Conservation (phyloP, 1,284 basidiomycete species). For the Puccinia polysora region DNA sequence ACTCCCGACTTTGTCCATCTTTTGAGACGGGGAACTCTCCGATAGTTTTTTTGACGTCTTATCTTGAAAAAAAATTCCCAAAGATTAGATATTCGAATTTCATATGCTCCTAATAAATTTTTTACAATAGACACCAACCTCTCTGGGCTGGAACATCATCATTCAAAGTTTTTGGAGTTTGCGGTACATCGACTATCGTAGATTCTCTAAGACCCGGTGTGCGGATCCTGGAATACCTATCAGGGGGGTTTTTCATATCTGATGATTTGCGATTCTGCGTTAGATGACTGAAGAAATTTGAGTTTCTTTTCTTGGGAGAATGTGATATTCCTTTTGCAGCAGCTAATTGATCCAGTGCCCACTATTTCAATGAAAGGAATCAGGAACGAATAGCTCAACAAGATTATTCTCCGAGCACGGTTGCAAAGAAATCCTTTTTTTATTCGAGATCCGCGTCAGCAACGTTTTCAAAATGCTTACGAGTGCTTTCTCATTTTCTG, state of each 20-base stretch:
- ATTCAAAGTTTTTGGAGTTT: slow-evolving; percentile 5
- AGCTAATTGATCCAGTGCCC: slow-evolving; percentile 45
- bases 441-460: no score
- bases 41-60: not conserved
- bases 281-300: slow-evolving; percentile 14
- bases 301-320: slow-evolving; percentile 28
- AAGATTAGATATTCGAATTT: no score
- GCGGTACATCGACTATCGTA: slow-evolving; percentile 14
- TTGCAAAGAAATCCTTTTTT: no score
- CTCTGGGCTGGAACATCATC: not conserved
- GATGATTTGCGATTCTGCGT: not conserved
- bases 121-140: not conserved
- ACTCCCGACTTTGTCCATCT: slow-evolving; percentile 14
- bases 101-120: not conserved
- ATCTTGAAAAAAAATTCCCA: not conserved
- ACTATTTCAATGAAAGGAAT: slow-evolving; percentile 4
- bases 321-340: slow-evolving; percentile 38
- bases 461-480: slow-evolving; percentile 17
- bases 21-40: not conserved
- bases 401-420: no score
- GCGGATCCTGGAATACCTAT: no score
- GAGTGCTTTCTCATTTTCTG: slow-evolving; percentile 30
- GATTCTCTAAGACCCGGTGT: not conserved
- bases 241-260: no score
- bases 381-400: no score